phyloP scores from a whole-genome alignment of 306 rosid species.

The Cyamopsis tetragonoloba region DNA sequence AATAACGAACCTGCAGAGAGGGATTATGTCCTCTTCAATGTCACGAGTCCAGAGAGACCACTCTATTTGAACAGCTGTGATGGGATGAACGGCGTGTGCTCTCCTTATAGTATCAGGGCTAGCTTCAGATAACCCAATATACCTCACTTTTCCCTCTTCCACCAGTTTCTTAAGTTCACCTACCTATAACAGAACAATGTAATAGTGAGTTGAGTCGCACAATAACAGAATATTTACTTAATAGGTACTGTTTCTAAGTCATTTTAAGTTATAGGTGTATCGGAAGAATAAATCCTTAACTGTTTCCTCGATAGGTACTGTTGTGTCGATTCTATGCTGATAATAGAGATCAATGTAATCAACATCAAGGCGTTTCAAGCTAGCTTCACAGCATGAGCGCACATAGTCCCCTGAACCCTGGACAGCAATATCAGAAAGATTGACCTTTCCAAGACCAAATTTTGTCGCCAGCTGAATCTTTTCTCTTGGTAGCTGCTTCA shows the following conservation, averaged over 20 bases:
- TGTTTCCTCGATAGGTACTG: conserved; percentile 70
- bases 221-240: not conserved
- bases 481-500: conserved; percentile 63
- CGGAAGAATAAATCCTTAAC: conserved; percentile 24
- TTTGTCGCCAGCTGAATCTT: conserved; percentile 68
- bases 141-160: conserved; percentile 72
- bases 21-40: not conserved
- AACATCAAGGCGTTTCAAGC: conserved; percentile 70
- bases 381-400: conserved; percentile 68
- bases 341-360: conserved; percentile 76
- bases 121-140: conserved; percentile 74
- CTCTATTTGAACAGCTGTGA: not conserved
- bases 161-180: conserved; percentile 76
- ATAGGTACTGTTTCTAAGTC: not conserved
- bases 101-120: conserved; percentile 51
- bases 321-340: conserved; percentile 52
- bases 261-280: not conserved
- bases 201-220: not conserved
- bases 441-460: conserved; percentile 38
- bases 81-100: conserved; percentile 16
- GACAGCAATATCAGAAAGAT: not conserved
- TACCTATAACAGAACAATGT: conserved; percentile 34
- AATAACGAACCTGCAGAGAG: conserved; percentile 30
- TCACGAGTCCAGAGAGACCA: conserved; percentile 13
- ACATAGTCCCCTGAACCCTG: conserved; percentile 66